Base-by-base conservation (phyloP, 1,284 basidiomycete genomes). In the Sporisorium graminicola region DNA sequence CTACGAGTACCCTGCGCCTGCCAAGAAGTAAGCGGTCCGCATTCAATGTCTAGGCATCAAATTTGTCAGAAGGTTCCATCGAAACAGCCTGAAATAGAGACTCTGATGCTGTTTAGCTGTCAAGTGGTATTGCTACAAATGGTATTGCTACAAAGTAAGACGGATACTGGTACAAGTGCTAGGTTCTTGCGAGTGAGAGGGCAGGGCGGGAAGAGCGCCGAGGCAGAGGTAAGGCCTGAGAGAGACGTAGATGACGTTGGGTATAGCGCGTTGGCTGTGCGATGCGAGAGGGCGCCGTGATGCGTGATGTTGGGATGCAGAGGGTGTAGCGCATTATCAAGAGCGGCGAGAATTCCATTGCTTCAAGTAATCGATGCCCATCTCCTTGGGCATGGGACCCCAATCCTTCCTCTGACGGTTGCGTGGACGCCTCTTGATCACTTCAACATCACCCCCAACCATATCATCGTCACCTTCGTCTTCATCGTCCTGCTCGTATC, bases 1-100 rank as follows among this genome's bases (percentile, higher is more conserved):
- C 74, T 87, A 86, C 77, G 85, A 86, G 76, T 88, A 86, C 70
- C 68, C 74, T 37, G 74, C 67, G 53, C 66, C 73, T 37, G 58
- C 72, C 58, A 79, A 74, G 60, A 77, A 79, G 67, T 78, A 44
- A 73, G 26, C 26, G 31, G 43, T 35, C 22, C 8, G 26, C 9
- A 16, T 13, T 1, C 8, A 20, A 22, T 13, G 46, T 1, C 46
- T 14, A 26, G 14, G 13, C 35, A 12, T 18, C 37, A 43, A 20
- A 2, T 14, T 5, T 2, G 40, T 43, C 40, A 31, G 20, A 29
- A 6, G 33, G n/a, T 26, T 16, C 13, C 24, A 22, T 42, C 47
- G 20, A 27, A 27, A 51, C 22, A 27, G 24, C 33, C 7, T 20
- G 22, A 31, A 52, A 58, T 58, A 52, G 55, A 64, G 9, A 40